A percentile compares a stretch with the other conserved stretches of the same genome.
phyloP scores from a whole-genome alignment of 345 rosid genomes.

The Ceriops zippeliana region DNA sequence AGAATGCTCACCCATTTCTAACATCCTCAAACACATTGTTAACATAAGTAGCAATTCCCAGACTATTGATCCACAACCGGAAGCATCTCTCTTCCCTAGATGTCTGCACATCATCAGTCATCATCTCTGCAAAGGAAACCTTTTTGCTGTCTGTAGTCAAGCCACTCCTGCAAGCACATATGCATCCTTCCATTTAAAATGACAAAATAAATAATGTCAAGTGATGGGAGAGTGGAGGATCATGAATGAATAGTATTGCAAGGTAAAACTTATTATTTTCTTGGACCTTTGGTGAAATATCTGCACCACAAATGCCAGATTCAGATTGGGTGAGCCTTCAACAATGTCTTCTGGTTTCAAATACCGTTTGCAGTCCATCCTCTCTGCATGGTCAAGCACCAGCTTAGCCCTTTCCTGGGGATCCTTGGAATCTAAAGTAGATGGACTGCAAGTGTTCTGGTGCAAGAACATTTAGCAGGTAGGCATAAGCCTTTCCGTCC shows the following conservation, averaged over 20 bases:
- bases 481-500: slow-evolving; percentile 88
- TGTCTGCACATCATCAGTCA: slow-evolving; percentile 76
- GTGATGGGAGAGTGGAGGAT: background rate
- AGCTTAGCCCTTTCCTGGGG: slow-evolving; percentile 65
- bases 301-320: slow-evolving; percentile 88
- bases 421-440: slow-evolving; percentile 66
- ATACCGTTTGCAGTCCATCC: slow-evolving; percentile 78
- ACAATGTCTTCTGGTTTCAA: slow-evolving; percentile 74
- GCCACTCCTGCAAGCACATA: slow-evolving; percentile 67
- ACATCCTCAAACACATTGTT: slow-evolving; percentile 91
- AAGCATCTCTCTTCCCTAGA: slow-evolving; percentile 90
- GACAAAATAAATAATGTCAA: background rate
- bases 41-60: slow-evolving; percentile 68
- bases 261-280: background rate
- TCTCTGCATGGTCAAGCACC: slow-evolving; percentile 79
- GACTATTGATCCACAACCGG: slow-evolving; percentile 89
- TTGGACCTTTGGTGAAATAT: slow-evolving; percentile 82
- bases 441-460: slow-evolving; percentile 81
- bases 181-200: slow-evolving; percentile 9
- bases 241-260: background rate
- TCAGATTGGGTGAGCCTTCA: slow-evolving; percentile 75
- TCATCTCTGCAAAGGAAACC: slow-evolving; percentile 84
- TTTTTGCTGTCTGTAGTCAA: slow-evolving; percentile 61
- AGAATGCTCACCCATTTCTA: slow-evolving; percentile 63
- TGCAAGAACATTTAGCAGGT: slow-evolving; percentile 85